Percentiles rank a stretch among this genome's conserved stretches.
phyloP scores from a whole-genome alignment of 306 rosid genomes.

The Cercis canadensis region DNA sequence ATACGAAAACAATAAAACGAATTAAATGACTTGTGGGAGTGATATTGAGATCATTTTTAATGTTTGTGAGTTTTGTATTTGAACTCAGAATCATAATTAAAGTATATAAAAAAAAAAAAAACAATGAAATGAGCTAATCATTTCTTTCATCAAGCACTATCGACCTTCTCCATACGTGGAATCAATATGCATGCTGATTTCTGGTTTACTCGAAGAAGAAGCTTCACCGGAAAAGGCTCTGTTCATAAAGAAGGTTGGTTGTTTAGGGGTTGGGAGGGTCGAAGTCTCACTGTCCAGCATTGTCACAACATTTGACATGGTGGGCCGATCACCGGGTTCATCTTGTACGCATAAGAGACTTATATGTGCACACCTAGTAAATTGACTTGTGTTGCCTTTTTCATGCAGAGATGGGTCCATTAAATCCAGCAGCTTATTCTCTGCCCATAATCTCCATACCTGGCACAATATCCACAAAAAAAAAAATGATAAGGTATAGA shows the following conservation, averaged over 20 bases:
- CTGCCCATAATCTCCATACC: slow-evolving; percentile 53
- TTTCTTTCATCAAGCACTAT: not conserved
- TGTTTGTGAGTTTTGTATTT: too few species aligned
- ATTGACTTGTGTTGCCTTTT: slow-evolving; percentile 36
- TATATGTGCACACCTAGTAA: slow-evolving; percentile 39
- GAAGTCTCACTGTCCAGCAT: slow-evolving; percentile 45
- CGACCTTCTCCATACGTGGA: slow-evolving; percentile 22
- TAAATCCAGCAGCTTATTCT: slow-evolving; percentile 42
- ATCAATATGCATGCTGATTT: not conserved
- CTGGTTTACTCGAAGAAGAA: slow-evolving; percentile 40
- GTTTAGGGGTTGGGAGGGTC: slow-evolving; percentile 39
- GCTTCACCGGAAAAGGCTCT: slow-evolving; percentile 25
- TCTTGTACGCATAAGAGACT: slow-evolving; percentile 53
- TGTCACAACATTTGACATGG: slow-evolving; percentile 37
- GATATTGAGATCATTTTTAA: too few species aligned
- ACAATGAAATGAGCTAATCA: too few species aligned
- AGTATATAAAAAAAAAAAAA: too few species aligned
- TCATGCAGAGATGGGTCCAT: slow-evolving; percentile 42
- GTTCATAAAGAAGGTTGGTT: slow-evolving; percentile 40
- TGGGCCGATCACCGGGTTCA: slow-evolving; percentile 50
- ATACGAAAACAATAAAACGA: too few species aligned
- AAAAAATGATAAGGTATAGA: not conserved
- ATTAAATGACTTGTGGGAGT: too few species aligned
- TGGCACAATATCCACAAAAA: slow-evolving; percentile 10
- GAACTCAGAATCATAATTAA: too few species aligned